Evolutionary conservation across 768 basidiomycete species (phyloP), one percentile per base, ranked within the genome.

Genomic region (Pulveroboletus sp.): DNA sequence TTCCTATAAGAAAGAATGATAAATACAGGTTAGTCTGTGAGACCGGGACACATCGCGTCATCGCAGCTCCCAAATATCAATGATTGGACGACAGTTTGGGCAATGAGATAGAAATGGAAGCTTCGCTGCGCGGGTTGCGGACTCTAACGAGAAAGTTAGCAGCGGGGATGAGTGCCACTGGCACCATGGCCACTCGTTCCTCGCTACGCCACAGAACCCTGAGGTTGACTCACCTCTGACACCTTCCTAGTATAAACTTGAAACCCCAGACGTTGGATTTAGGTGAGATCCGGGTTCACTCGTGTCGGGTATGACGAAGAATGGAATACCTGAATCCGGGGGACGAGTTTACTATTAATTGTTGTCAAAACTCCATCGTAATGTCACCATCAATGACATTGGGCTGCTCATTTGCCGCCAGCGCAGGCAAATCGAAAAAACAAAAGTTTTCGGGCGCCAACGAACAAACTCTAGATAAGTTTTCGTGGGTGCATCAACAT

Each of bases 171-270:
- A 37, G 26, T 22, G 19, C 24, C 16, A 35, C 24, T n/a, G n/a
- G n/a, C n/a, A 27, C 24, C 16, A 44, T 3, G 29, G 17, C 47
- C 50, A 44, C 29, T 13, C 30, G 39, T 50, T 54, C 35, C 29
- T 56, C 47, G 55, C 55, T 50, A 58, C 62, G 60, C 62, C 60
- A 61, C 58, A 54, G 46, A 50, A 54, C 43, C 42, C 12, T n/a
- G 19, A n/a, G n/a, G n/a, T 22, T 54, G 45, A 38, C 56, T 51
- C 43, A 46, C 54, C 47, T 43, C 39, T 45, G 40, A 35, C 45
- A 43, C 23, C 27, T 34, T 54, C 26, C 24, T 45, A 24, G 14
- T 39, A 17, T 30, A 45, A 46, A 45, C 20, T 23, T 22, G 52
- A 45, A n/a, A 20, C 6, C 38, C 2, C n/a, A 24, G 22, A 16